Base-by-base conservation (phyloP, 352 stramenopile genomes). In the Aphanomyces stellatus region DNA sequence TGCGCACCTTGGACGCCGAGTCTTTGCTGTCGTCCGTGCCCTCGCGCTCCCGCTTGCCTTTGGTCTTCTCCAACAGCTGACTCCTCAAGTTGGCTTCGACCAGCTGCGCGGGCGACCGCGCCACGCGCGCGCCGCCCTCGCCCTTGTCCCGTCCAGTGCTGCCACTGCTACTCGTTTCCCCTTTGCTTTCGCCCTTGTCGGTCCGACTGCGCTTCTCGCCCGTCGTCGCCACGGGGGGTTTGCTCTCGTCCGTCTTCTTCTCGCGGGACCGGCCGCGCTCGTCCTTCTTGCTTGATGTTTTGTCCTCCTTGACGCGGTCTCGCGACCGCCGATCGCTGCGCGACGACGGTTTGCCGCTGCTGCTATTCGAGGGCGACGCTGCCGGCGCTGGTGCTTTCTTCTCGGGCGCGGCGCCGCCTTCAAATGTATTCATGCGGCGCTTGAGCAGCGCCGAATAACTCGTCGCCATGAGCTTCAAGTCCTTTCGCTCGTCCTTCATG, bases 401-500 rank as follows among this genome's bases (percentile, higher is more conserved):
- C 15, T 93, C 85, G n/a, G n/a, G n/a, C n/a, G n/a, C n/a, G n/a
- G n/a, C n/a, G n/a, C n/a, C n/a, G n/a, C n/a, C n/a, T 0, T 82
- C 71, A 1, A 93, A 77, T 1, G 84, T 79, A 2, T 65, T 48
- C 61, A 90, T 90, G 35, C 82, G 75, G 69, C 93, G 91, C 24
- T 82, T 90, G 22, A 96, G 69, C 22, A 96, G 66, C 34, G 84
- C 83, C 62, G 79, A 90, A 71, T 96, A 96, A 6, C 87, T 81
- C 59, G 88, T 88, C 17, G 87, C 85, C 87, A 96, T 96, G 51
- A 93, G 91, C 75, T 96, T 93, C 41, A 96, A 85, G 65, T 96
- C 87, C 69, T 94, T 85, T 10, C 82, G 80, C 6, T 93, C 81
- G 65, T 96, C 85, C n/a, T 85, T 74, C 25, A 78, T 93, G 2